Evolutionary conservation across 257 asterid species (phyloP).

Genomic region (Solanum infundibuliforme): DNA sequence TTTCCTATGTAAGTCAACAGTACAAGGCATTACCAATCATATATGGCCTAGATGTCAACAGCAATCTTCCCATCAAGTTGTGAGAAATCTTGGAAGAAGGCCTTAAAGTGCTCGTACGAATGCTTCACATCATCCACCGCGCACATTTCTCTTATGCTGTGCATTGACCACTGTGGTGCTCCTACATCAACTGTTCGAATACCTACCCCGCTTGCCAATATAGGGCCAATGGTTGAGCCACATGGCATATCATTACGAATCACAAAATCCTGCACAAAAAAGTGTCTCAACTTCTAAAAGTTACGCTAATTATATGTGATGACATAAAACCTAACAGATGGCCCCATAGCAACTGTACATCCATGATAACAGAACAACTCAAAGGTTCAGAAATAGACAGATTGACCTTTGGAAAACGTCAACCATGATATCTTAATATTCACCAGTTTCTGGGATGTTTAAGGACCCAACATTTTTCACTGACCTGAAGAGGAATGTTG

Average conservation of each 20-base stretch:
- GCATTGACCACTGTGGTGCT: slow-evolving; percentile 91
- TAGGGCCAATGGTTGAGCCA: slow-evolving; percentile 96
- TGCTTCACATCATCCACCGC: slow-evolving; percentile 83
- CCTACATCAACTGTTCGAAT: slow-evolving; percentile 86
- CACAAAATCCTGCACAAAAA: slow-evolving; percentile 61
- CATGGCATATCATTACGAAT: slow-evolving; percentile 81
- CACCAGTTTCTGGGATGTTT: background rate
- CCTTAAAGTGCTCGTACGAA: slow-evolving; percentile 75
- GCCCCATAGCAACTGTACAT: background rate
- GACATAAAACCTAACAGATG: background rate
- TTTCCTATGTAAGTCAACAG: background rate
- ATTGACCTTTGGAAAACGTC: background rate
- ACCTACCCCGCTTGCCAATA: slow-evolving; percentile 87
- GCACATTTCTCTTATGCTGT: slow-evolving; percentile 95
- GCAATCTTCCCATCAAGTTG: slow-evolving; percentile 55
- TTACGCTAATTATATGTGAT: background rate
- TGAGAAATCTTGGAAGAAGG: slow-evolving; percentile 65
- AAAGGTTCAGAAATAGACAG: background rate
- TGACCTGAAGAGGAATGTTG: slow-evolving; percentile 79
- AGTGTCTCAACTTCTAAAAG: background rate
- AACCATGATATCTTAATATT: background rate
- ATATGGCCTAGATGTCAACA: slow-evolving; percentile 38
- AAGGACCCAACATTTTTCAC: background rate
- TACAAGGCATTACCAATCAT: background rate
- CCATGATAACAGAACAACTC: background rate